phyloP scores from a whole-genome alignment of 208 protist species.

The Trichomonas gallinae region DNA sequence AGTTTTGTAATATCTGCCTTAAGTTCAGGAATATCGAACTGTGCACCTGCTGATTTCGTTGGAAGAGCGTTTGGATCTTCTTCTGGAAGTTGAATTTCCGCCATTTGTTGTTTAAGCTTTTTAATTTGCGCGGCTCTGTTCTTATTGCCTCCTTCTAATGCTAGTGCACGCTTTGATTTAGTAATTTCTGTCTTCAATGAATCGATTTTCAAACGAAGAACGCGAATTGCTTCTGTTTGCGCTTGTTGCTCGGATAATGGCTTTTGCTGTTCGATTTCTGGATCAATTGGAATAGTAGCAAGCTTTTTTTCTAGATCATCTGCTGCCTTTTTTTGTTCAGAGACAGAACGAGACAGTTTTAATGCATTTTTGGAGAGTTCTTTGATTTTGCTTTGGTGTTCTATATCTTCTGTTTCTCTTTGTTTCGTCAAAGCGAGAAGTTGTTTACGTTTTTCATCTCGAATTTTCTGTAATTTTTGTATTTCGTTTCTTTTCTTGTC shows the following conservation, averaged over 20 bases:
- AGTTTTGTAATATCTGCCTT: background rate
- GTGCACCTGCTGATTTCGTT: background rate
- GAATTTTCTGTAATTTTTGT: background rate
- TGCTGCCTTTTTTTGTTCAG: background rate
- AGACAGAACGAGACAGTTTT: background rate
- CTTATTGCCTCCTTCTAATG: background rate
- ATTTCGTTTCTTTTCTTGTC: background rate
- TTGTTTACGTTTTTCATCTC: slow-evolving; percentile 14
- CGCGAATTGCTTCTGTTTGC: background rate
- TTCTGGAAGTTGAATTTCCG: background rate
- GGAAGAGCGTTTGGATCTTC: background rate
- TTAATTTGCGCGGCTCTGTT: background rate
- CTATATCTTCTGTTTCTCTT: background rate
- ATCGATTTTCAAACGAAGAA: background rate
- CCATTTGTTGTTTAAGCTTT: background rate
- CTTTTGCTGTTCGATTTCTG: background rate
- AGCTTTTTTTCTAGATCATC: background rate
- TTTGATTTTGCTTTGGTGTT: background rate
- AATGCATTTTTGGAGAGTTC: background rate
- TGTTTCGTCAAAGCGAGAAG: background rate
- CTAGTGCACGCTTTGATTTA: background rate
- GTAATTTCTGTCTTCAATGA: background rate
- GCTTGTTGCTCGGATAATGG: background rate
- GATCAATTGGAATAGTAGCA: background rate
- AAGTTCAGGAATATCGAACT: background rate